These are phyloP conservation scores for Halophytophthora polymorphica DNA, from an alignment of 352 stramenopile genomes.

Conservation along the genomic window DNA sequence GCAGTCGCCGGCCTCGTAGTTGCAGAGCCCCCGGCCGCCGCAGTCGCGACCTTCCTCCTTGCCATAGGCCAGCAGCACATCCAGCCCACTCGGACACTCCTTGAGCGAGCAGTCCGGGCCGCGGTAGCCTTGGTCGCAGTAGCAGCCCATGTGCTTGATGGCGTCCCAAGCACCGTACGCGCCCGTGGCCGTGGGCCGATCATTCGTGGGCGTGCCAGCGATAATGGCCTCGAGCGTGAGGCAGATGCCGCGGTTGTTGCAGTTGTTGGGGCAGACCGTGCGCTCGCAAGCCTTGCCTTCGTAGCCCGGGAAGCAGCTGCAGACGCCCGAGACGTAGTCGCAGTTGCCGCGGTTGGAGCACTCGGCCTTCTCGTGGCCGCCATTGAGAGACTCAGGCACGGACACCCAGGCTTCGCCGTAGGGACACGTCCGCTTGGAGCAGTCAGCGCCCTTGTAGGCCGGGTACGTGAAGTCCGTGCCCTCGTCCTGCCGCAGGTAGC, in stretches of 20 bases:
- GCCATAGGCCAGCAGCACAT: conserved; percentile 89
- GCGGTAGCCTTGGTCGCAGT: conserved; percentile 92
- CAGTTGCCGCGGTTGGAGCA: conserved; percentile 94
- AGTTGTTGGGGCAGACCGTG: conserved; percentile 94
- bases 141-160: conserved; percentile 93
- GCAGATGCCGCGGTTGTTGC: conserved; percentile 92
- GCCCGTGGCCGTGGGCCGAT: neutral
- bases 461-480: conserved; percentile 29
- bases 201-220: conserved; percentile 19
- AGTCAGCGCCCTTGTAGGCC: conserved; percentile 73
- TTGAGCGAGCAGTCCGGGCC: conserved; percentile 95
- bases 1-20: conserved; percentile 92
- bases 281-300: conserved; percentile 90
- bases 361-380: conserved; percentile 76
- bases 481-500: conserved; percentile 81
- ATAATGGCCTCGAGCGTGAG: conserved; percentile 89
- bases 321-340: conserved; percentile 88
- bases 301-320: conserved; percentile 88
- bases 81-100: conserved; percentile 90
- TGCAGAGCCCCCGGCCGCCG: conserved; percentile 93
- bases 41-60: conserved; percentile 81
- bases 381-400: conserved; percentile 18
- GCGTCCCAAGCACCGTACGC: conserved; percentile 88
- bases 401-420: conserved; percentile 65
- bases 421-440: conserved; percentile 76